These are phyloP conservation scores for Aspergillus fructus DNA, from an alignment of 2,329 filamentous ascomycete genomes.

Conservation along the genomic window DNA sequence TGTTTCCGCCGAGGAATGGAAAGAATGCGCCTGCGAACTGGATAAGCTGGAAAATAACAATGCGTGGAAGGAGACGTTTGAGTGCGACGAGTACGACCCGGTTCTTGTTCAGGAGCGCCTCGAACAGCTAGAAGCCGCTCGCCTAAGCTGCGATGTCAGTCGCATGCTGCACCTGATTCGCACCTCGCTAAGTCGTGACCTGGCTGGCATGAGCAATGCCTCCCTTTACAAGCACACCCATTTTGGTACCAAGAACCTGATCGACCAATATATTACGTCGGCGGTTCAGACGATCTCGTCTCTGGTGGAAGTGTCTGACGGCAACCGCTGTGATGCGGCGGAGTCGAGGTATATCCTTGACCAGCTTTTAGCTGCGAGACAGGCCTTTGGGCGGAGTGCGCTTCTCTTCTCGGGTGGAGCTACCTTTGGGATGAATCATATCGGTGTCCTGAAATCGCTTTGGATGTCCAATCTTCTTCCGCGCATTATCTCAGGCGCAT, in stretches of 20 bases:
- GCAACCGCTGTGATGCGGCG: slow-evolving; percentile 51
- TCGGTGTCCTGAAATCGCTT: slow-evolving; percentile 80
- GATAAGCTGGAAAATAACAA: slow-evolving; percentile 79
- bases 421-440: slow-evolving; percentile 89
- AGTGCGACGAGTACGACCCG: slow-evolving; percentile 70
- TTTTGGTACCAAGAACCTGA: slow-evolving; percentile 80
- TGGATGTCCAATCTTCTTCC: slow-evolving; percentile 74
- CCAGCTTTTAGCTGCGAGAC: slow-evolving; percentile 68
- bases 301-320: slow-evolving; percentile 63
- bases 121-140: slow-evolving; percentile 71
- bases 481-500: slow-evolving; percentile 83
- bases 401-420: slow-evolving; percentile 81
- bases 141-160: slow-evolving; percentile 67
- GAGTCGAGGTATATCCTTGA: slow-evolving; percentile 64
- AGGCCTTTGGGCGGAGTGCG: slow-evolving; percentile 82
- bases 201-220: slow-evolving; percentile 83
- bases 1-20: slow-evolving; percentile 70
- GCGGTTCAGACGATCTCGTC: slow-evolving; percentile 71
- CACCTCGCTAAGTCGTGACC: slow-evolving; percentile 73
- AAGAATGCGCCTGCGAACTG: slow-evolving; percentile 70
- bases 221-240: slow-evolving; percentile 81
- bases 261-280: slow-evolving; percentile 83
- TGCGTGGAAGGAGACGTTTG: slow-evolving; percentile 70
- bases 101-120: slow-evolving; percentile 68
- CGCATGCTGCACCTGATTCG: slow-evolving; percentile 79